Base-by-base conservation (phyloP, 805 yeast genomes). In the Debaryomyces tyrocola region DNA sequence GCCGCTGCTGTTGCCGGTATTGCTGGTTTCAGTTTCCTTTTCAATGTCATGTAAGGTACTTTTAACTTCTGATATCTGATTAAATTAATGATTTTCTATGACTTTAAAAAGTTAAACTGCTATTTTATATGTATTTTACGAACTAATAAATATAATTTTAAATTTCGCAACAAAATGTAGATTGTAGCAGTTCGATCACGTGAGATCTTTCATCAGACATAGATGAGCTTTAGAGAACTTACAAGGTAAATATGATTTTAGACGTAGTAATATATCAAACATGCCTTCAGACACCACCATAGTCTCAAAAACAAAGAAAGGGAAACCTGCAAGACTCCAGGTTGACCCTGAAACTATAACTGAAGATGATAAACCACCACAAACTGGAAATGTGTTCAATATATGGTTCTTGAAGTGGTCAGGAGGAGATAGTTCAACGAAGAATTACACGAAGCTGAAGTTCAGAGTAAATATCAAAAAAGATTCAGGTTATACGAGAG, bases 381-480 rank as follows among this genome's bases (percentile, higher is more conserved):
- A 87, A 53, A 78, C 86, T 0, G 96, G 96, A 0, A 79, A 83
- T 6, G 81, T 83, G 0, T 91, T 86, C 70, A 91, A 91, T 57
- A 75, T 89, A 12, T 91, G 97, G 97, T 91, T 81, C 63, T 74
- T 85, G 46, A 85, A 85, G 63, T 91, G 97, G 97, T 82, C 94
- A 6, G 90, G 90, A 0, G 90, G 89, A 11, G 87, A 81, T 47
- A 62, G 67, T 21, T 69, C 77, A 34, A 81, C 80, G 28, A 55
- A 57, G 29, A 54, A 65, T 67, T 69, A 70, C 67, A 61, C 79
- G 60, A 67, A 78, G 48, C 70, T 82, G 63, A 87, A 77, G 29
- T 82, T 78, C 55, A 69, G 83, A 47, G 82, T 92, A 41, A 69
- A 83, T 50, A 72, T 86, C 7, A 72, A 62, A 11, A 58, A 63